A percentile compares a stretch with the other conserved stretches of the same genome.
Evolutionary conservation across 2,329 filamentous ascomycete species (phyloP).

Genomic region (Xenoacremonium recifei): DNA sequence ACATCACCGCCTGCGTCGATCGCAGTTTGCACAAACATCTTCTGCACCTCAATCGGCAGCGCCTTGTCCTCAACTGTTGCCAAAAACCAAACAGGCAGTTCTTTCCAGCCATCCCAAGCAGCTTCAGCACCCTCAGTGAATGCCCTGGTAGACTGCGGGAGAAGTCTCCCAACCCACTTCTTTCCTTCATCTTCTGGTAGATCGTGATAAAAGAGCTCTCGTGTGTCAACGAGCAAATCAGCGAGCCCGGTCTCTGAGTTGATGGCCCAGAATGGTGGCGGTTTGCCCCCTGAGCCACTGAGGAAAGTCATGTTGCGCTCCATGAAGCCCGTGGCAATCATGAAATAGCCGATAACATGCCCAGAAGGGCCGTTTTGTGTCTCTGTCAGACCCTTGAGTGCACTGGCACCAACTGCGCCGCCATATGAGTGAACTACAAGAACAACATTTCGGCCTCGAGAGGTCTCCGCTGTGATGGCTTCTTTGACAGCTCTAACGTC

Average conservation of each 20-base stretch:
- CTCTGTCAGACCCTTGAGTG: constrained; percentile 40
- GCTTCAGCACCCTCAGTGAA: constrained; percentile 44
- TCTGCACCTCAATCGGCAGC: constrained; percentile 39
- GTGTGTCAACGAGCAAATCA: constrained; percentile 34
- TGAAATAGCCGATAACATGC: constrained; percentile 41
- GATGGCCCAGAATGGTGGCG: constrained; percentile 40
- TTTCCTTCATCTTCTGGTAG: constrained; percentile 41
- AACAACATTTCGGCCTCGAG: constrained; percentile 40
- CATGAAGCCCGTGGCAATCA: constrained; percentile 45
- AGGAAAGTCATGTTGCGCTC: constrained; percentile 38
- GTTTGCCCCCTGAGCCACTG: constrained; percentile 38
- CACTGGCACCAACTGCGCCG: constrained; percentile 44
- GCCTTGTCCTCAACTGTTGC: constrained; percentile 40
- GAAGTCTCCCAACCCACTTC: constrained; percentile 41
- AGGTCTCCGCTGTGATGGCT: constrained; percentile 34
- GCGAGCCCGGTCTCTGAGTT: constrained; percentile 41
- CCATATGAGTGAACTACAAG: constrained; percentile 50
- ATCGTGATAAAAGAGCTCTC: constrained; percentile 51
- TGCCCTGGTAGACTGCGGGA: constrained; percentile 39
- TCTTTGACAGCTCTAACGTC: constrained; percentile 40
- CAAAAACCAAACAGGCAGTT: constrained; percentile 47
- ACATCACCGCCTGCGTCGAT: constrained; percentile 35
- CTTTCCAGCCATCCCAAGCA: constrained; percentile 45
- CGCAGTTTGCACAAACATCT: constrained; percentile 36
- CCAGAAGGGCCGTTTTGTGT: constrained; percentile 20